These are phyloP conservation scores for Globisporangium cylindrosporum DNA, from an alignment of 352 stramenopile genomes.

Conservation along the genomic window DNA sequence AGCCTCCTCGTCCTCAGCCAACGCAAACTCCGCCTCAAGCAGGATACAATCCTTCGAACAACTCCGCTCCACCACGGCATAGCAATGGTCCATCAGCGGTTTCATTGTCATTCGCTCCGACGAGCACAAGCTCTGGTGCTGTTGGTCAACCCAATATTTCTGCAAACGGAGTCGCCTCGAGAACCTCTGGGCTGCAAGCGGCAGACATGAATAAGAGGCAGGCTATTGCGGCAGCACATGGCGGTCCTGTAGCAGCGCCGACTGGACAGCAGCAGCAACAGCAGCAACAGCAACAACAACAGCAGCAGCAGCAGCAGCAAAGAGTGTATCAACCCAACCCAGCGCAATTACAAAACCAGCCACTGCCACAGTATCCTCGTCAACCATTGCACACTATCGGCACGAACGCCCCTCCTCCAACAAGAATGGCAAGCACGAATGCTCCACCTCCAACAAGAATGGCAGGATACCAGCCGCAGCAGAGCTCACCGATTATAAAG, in stretches of 20 bases:
- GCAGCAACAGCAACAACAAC: slow-evolving; percentile 12
- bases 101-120: slow-evolving; percentile 7
- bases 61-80: slow-evolving; percentile 1
- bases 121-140: background rate
- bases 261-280: slow-evolving; percentile 13
- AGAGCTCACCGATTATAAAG: slow-evolving; percentile 23
- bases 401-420: slow-evolving; percentile 45
- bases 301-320: slow-evolving; percentile 19
- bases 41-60: slow-evolving; percentile 5
- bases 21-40: slow-evolving; percentile 9
- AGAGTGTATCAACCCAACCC: slow-evolving; percentile 10
- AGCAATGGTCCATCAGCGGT: background rate
- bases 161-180: slow-evolving; percentile 23
- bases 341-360: slow-evolving; percentile 6
- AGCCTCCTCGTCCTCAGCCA: slow-evolving; percentile 7
- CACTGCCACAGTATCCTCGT: slow-evolving; percentile 12
- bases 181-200: slow-evolving; percentile 34
- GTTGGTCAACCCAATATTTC: slow-evolving; percentile 18
- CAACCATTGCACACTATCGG: slow-evolving; percentile 24
- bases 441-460: slow-evolving; percentile 43
- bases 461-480: slow-evolving; percentile 16
- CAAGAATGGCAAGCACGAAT: slow-evolving; percentile 32
- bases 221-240: slow-evolving; percentile 13
- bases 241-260: slow-evolving; percentile 9
- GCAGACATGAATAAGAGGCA: slow-evolving; percentile 24